These are phyloP conservation scores for Cryptococcus sp. DNA, from an alignment of 1,284 basidiomycete species.

Conservation along the genomic window DNA sequence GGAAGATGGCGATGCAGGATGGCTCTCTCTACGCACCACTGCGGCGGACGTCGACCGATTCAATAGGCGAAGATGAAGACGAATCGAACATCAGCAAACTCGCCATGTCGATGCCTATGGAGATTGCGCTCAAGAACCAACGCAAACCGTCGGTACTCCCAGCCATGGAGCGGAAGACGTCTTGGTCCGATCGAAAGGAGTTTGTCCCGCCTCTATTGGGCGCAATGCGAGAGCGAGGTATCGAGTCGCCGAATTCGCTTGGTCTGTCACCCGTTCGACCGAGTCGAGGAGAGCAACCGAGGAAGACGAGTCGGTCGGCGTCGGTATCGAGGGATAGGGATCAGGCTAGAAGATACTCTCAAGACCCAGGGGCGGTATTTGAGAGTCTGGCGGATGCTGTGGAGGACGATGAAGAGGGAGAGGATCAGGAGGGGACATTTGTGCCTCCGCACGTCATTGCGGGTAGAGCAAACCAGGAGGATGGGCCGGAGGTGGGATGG, in stretches of 20 bases:
- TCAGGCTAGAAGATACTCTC: constrained; percentile 20
- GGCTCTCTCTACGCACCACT: constrained; percentile 21
- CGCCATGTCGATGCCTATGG: constrained; percentile 40
- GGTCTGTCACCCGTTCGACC: constrained; percentile 8
- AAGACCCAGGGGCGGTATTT: constrained; percentile 39
- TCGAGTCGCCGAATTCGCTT: constrained; percentile 9
- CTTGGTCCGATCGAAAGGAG: constrained; percentile 34
- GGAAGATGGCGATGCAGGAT: constrained; percentile 27
- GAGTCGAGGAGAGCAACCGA: neutral
- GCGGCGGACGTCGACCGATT: constrained; percentile 6
- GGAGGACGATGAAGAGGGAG: constrained; percentile 22
- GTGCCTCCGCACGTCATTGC: constrained; percentile 40
- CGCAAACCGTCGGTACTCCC: constrained; percentile 1
- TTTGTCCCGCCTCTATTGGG: constrained; percentile 37
- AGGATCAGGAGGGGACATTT: constrained; percentile 28
- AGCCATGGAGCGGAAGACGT: constrained; percentile 39
- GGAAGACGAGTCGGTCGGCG: constrained; percentile 15
- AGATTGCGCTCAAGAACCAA: constrained; percentile 21
- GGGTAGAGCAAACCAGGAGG: constrained; percentile 12
- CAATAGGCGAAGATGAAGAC: constrained; percentile 9
- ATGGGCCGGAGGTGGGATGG: constrained; percentile 31
- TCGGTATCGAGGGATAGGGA: constrained; percentile 32
- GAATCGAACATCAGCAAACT: constrained; percentile 23
- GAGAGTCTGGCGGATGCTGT: constrained; percentile 31
- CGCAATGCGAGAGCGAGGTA: constrained; percentile 35